Evolutionary conservation across 495 filamentous ascomycete species (phyloP).

Genomic region (Trichoderma orchidacearum): DNA sequence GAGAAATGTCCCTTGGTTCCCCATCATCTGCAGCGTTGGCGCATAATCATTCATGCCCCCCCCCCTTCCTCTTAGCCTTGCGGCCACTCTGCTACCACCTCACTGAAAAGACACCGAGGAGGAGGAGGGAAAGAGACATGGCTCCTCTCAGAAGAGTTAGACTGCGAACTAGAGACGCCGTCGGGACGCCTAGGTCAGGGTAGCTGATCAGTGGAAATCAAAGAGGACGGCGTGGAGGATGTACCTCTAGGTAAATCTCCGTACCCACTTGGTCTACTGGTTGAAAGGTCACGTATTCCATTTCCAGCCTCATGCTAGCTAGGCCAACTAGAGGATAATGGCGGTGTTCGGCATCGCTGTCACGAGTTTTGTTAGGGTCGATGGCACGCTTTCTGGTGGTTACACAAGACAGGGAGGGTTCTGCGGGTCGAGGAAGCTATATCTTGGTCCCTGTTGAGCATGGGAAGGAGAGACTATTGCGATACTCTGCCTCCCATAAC

Average conservation of each 20-base stretch:
- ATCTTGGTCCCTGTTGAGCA: not conserved
- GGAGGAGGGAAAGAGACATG: not conserved
- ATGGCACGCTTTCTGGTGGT: not conserved
- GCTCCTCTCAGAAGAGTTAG: not conserved
- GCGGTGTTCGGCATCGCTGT: not conserved
- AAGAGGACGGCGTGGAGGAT: not conserved
- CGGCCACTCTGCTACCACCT: not conserved
- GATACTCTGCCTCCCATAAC: too few species aligned
- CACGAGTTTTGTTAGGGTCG: not conserved
- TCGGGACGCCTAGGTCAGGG: not conserved
- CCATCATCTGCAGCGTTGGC: not conserved
- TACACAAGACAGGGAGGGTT: not conserved
- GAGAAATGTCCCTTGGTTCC: not conserved
- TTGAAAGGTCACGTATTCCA: not conserved
- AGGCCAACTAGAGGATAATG: not conserved
- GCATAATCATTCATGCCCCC: not conserved
- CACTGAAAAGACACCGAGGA: not conserved
- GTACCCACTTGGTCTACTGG: not conserved
- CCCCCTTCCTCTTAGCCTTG: too few species aligned
- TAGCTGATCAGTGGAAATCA: not conserved
- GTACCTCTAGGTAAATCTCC: not conserved
- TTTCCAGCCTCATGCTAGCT: not conserved
- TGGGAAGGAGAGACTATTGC: not conserved
- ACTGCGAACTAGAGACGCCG: not conserved
- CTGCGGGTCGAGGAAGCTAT: not conserved